phyloP scores from a whole-genome alignment of 495 filamentous ascomycete species.

The Aspergillus bertholletiae region DNA sequence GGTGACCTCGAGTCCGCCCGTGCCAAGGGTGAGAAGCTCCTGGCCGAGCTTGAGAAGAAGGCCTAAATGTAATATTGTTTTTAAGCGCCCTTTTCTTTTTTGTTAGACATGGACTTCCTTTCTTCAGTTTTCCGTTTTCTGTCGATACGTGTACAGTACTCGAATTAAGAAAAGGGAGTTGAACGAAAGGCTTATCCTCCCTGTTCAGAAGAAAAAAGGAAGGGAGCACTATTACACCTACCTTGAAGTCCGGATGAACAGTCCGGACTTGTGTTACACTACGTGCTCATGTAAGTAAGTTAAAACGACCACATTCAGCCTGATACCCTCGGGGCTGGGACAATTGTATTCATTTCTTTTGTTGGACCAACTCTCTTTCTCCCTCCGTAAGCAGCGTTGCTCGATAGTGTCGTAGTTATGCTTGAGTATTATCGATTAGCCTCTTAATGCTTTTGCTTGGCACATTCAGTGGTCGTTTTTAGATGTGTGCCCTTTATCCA shows the following conservation, averaged over 20 bases:
- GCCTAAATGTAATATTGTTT: conserved; percentile 54
- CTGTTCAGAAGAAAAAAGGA: conserved; percentile 11
- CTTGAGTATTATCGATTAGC: too few species aligned
- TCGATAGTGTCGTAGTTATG: background rate
- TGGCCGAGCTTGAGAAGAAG: conserved; percentile 84
- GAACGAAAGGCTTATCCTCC: conserved; percentile 19
- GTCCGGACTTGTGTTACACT: conserved; percentile 43
- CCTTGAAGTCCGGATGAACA: conserved; percentile 28
- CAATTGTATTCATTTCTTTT: conserved; percentile 43
- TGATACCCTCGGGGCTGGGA: conserved; percentile 28
- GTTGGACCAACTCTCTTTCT: conserved; percentile 17
- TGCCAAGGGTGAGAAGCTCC: conserved; percentile 98
- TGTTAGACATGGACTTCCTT: conserved; percentile 32
- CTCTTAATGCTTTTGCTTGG: too few species aligned
- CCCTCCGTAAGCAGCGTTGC: conserved; percentile 1
- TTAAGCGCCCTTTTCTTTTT: conserved; percentile 32
- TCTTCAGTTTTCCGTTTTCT: conserved; percentile 36
- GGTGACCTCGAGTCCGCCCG: conserved; percentile 90
- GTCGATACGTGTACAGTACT: conserved; percentile 47
- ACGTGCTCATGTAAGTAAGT: conserved; percentile 48
- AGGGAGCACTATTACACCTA: conserved; percentile 13
- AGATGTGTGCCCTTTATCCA: too few species aligned
- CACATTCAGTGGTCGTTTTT: too few species aligned
- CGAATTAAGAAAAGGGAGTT: conserved; percentile 42
- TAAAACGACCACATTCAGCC: conserved; percentile 35